These are phyloP conservation scores for Dryas drummondii DNA, from an alignment of 306 rosid genomes.

Conservation along the genomic window DNA sequence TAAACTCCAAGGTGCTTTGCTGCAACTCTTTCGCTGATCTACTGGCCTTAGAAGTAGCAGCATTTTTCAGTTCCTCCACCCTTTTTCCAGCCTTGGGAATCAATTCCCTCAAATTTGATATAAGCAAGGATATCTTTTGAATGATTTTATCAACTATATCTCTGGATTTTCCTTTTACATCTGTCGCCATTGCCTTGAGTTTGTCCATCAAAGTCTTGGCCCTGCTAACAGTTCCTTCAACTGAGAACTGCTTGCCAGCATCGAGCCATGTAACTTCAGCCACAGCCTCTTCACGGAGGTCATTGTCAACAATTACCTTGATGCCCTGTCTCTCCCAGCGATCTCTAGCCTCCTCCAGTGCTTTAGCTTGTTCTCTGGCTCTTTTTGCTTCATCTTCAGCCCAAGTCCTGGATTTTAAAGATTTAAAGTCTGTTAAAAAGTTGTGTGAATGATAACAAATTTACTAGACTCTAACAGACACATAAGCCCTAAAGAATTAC, in stretches of 20 bases:
- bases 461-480: background rate
- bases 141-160: constrained; percentile 56
- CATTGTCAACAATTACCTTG: constrained; percentile 83
- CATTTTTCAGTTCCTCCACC: constrained; percentile 53
- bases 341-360: constrained; percentile 90
- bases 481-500: background rate
- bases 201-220: constrained; percentile 67
- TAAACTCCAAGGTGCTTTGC: constrained; percentile 55
- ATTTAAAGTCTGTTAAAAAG: background rate
- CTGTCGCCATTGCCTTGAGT: constrained; percentile 61
- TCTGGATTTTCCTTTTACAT: constrained; percentile 64
- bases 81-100: constrained; percentile 47
- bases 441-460: background rate
- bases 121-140: constrained; percentile 44
- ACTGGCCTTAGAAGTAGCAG: constrained; percentile 47
- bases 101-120: constrained; percentile 67
- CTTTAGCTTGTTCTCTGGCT: constrained; percentile 85
- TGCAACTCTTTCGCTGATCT: constrained; percentile 61
- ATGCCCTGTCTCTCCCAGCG: constrained; percentile 97
- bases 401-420: constrained; percentile 64
- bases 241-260: constrained; percentile 60
- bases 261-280: constrained; percentile 80
- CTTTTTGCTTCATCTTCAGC: constrained; percentile 98
- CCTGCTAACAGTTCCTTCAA: constrained; percentile 63
- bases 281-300: constrained; percentile 77